Percentiles rank a stretch among this genome's conserved stretches.
phyloP scores from a whole-genome alignment of 1,284 basidiomycete genomes.

The Sanghuangporus sanghuang region DNA sequence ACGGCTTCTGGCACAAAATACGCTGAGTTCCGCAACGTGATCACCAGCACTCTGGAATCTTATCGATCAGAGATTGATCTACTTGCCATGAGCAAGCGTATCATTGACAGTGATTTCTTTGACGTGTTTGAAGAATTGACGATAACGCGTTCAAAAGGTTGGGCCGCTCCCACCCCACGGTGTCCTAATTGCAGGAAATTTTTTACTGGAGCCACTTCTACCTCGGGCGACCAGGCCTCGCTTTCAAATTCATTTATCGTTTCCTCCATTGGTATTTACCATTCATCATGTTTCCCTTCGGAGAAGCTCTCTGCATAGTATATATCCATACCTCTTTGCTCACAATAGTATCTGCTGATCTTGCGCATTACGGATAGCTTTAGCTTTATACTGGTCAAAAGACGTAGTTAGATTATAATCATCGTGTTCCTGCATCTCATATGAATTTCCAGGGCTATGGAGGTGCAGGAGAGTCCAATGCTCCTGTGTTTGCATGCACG shows the following conservation, averaged over 20 bases:
- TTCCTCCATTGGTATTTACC: constrained; percentile 14
- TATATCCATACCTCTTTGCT: not conserved
- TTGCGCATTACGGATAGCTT: not conserved
- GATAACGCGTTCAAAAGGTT: constrained; percentile 45
- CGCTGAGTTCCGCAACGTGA: constrained; percentile 85
- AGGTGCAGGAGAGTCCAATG: constrained; percentile 23
- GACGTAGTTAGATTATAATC: not conserved
- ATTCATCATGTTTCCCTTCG: constrained; percentile 10
- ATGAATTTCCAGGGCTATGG: not conserved
- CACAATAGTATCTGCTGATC: not conserved
- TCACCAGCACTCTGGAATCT: constrained; percentile 91
- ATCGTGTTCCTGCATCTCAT: not conserved
- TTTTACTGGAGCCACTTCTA: not conserved
- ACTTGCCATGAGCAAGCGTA: constrained; percentile 80
- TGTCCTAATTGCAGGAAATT: constrained; percentile 14
- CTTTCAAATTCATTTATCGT: constrained; percentile 1
- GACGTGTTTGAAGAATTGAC: constrained; percentile 58
- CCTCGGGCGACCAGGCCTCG: not conserved
- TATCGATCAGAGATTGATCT: constrained; percentile 91
- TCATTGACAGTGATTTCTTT: constrained; percentile 82
- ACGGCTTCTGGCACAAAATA: constrained; percentile 66
- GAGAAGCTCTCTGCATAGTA: constrained; percentile 6
- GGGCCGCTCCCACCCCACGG: constrained; percentile 34
- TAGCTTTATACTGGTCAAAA: not conserved
- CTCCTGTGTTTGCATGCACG: constrained; percentile 44